Evolutionary conservation across 2,329 filamentous ascomycete species (phyloP).

Genomic region (Diaporthe sp.): DNA sequence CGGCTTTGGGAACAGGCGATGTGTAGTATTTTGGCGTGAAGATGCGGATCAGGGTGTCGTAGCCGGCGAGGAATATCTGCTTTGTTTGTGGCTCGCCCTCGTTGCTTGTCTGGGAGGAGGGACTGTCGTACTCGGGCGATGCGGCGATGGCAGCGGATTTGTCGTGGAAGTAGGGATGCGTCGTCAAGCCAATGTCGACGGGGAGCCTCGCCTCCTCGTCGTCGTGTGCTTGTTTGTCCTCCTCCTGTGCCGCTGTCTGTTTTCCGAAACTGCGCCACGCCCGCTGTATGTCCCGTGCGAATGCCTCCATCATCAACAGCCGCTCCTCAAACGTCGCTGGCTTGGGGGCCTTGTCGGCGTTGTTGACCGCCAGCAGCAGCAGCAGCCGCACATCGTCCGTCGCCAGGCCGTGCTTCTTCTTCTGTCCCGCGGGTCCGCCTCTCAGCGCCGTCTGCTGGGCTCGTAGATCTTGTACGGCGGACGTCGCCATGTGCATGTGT

Average conservation of each 20-base stretch:
- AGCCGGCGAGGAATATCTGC: constrained; percentile 79
- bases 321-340: constrained; percentile 76
- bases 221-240: background rate
- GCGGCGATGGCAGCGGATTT: constrained; percentile 71
- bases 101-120: background rate
- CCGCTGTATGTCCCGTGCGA: constrained; percentile 66
- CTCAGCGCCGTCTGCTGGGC: background rate
- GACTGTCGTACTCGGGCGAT: constrained; percentile 51
- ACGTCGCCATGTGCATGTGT: constrained; percentile 66
- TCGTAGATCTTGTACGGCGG: constrained; percentile 51
- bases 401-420: background rate
- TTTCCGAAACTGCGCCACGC: constrained; percentile 30
- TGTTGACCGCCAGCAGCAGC: constrained; percentile 70
- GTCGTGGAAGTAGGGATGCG: constrained; percentile 77
- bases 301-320: constrained; percentile 76
- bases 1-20: constrained; percentile 40
- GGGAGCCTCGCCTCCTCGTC: constrained; percentile 38
- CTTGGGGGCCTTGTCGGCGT: constrained; percentile 74
- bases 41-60: constrained; percentile 79
- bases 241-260: background rate
- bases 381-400: constrained; percentile 55
- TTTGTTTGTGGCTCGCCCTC: constrained; percentile 41
- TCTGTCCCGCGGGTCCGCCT: constrained; percentile 2
- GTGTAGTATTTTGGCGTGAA: constrained; percentile 79
- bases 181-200: constrained; percentile 77